These are phyloP conservation scores for Omphalotus guepiniiformis DNA, from an alignment of 768 basidiomycete species.

Conservation along the genomic window DNA sequence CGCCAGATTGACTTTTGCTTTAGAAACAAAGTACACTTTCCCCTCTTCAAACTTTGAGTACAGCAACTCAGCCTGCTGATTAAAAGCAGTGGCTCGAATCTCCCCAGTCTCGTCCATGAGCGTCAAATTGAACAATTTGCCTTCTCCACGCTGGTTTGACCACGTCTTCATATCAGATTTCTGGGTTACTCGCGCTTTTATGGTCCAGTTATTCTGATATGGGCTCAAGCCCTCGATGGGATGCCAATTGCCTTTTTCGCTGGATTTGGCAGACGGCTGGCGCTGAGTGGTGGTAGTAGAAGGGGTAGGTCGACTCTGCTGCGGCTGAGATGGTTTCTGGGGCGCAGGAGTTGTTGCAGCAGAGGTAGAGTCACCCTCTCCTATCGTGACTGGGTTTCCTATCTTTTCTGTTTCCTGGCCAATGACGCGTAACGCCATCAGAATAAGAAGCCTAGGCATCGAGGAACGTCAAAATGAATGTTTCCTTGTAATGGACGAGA, in stretches of 20 bases:
- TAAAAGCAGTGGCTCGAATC: conserved; percentile 91
- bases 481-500: too few species aligned
- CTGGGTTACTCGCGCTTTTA: conserved; percentile 88
- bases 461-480: conserved; percentile 2
- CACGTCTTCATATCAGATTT: conserved; percentile 89
- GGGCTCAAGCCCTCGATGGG: conserved; percentile 95
- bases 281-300: conserved; percentile 12
- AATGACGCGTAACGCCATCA: conserved; percentile 62
- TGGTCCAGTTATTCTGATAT: conserved; percentile 98
- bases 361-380: conserved; percentile 21
- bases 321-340: conserved; percentile 19
- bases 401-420: conserved; percentile 62
- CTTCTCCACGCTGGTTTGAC: conserved; percentile 87
- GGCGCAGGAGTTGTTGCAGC: conserved; percentile 26
- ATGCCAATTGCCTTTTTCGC: conserved; percentile 23
- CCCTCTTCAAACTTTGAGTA: conserved; percentile 86
- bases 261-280: conserved; percentile 15
- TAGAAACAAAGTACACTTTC: conserved; percentile 89
- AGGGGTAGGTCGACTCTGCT: conserved; percentile 13
- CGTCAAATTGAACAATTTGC: conserved; percentile 89
- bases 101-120: conserved; percentile 94
- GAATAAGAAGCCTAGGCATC: conserved; percentile 66
- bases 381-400: conserved; percentile 48
- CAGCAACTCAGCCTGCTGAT: conserved; percentile 74
- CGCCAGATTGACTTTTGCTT: conserved; percentile 88